A percentile compares a stretch with the other conserved stretches of the same genome.
Evolutionary conservation across 306 rosid genomes (phyloP).

Genomic region (Nissolia schottii): DNA sequence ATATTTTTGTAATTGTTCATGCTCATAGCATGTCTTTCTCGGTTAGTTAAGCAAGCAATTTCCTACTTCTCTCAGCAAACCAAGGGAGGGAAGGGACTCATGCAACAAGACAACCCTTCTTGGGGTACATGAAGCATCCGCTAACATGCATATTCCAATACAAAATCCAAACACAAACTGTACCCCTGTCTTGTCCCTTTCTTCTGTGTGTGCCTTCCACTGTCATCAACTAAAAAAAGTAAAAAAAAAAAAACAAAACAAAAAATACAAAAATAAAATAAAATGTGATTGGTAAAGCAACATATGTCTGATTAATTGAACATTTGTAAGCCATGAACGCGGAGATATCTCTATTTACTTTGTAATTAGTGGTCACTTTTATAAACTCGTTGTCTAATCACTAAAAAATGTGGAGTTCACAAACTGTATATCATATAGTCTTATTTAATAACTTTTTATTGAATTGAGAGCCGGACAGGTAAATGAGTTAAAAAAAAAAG

Average conservation of each 20-base stretch:
- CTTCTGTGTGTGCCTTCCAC: background rate
- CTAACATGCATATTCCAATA: slow-evolving; percentile 23
- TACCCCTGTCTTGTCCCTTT: slow-evolving; percentile 9
- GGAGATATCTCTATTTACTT: no score
- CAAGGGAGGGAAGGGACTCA: no score
- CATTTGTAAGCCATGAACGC: slow-evolving; percentile 35
- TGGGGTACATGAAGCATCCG: slow-evolving; percentile 31
- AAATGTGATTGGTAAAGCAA: slow-evolving; percentile 13
- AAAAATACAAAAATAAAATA: background rate
- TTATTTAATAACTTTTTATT: no score
- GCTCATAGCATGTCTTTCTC: slow-evolving; percentile 3
- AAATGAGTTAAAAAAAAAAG: no score
- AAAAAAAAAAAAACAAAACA: background rate
- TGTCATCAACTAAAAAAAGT: background rate
- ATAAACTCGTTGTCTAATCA: no score
- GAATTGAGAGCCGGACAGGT: no score
- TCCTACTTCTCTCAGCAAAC: background rate
- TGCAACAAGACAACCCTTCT: background rate
- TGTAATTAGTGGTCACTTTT: no score
- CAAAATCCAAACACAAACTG: slow-evolving; percentile 21
- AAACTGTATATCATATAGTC: no score
- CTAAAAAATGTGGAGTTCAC: no score
- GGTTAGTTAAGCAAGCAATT: slow-evolving; percentile 10
- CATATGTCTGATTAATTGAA: slow-evolving; percentile 18
- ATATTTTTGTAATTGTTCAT: background rate